Evolutionary conservation across 805 yeast genomes (phyloP).

Genomic region (Barnettozyma sp.): DNA sequence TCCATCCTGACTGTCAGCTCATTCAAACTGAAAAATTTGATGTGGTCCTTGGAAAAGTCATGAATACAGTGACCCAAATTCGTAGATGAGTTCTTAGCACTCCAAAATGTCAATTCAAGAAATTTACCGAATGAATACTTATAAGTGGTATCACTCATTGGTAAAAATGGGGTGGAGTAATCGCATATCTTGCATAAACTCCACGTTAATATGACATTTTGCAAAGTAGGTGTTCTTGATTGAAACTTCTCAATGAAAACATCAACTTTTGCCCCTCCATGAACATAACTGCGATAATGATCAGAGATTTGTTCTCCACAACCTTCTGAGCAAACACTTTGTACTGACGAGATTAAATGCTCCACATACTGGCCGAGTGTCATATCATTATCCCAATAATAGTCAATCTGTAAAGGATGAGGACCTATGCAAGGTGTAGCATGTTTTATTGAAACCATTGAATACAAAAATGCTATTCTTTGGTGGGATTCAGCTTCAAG

Average conservation of each 20-base stretch:
- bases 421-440: slow-evolving; percentile 95
- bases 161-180: slow-evolving; percentile 64
- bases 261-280: slow-evolving; percentile 78
- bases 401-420: slow-evolving; percentile 73
- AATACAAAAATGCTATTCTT: slow-evolving; percentile 67
- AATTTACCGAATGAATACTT: slow-evolving; percentile 91
- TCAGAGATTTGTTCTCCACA: slow-evolving; percentile 67
- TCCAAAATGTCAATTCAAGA: slow-evolving; percentile 80
- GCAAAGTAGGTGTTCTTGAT: slow-evolving; percentile 50
- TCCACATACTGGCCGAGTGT: slow-evolving; percentile 87
- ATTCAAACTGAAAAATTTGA: slow-evolving; percentile 76
- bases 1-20: slow-evolving; percentile 76
- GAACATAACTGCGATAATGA: slow-evolving; percentile 83
- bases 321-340: slow-evolving; percentile 66
- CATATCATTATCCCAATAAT: slow-evolving; percentile 84
- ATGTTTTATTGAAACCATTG: slow-evolving; percentile 74
- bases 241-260: slow-evolving; percentile 60
- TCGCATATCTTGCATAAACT: slow-evolving; percentile 80
- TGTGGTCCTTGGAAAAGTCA: slow-evolving; percentile 74
- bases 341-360: slow-evolving; percentile 61
- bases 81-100: slow-evolving; percentile 43
- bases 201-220: slow-evolving; percentile 80
- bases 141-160: slow-evolving; percentile 84
- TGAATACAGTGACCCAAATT: slow-evolving; percentile 68
- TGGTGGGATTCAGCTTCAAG: slow-evolving; percentile 72